Evolutionary conservation across 331 rosid species (phyloP).

Genomic region (Quercus phellos): DNA sequence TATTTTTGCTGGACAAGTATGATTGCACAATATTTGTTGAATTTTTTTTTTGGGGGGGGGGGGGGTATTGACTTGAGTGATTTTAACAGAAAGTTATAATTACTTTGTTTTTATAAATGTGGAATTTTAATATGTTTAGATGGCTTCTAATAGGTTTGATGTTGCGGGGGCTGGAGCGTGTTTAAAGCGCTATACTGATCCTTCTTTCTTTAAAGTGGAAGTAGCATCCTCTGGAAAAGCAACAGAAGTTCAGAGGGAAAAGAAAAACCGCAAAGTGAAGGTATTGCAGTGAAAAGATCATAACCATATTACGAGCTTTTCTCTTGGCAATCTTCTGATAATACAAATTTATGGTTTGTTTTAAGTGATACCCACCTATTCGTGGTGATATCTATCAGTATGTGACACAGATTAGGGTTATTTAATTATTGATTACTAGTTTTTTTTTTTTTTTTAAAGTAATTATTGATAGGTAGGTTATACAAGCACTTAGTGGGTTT

Average conservation of each 20-base stretch:
- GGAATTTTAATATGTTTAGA: conserved; percentile 1
- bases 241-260: conserved; percentile 52
- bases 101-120: conserved; percentile 1
- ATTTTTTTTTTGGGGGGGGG: background rate
- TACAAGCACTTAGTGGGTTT: too few relatives aligned
- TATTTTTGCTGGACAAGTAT: conserved; percentile 96
- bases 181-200: conserved; percentile 93
- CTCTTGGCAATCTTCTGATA: background rate
- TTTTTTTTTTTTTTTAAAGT: too few relatives aligned
- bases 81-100: conserved; percentile 13
- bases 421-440: background rate
- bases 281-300: conserved; percentile 36
- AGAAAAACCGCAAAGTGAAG: conserved; percentile 57
- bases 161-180: conserved; percentile 98
- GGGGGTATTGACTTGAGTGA: background rate
- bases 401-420: background rate
- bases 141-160: conserved; percentile 70
- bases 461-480: too few relatives aligned
- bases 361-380: background rate
- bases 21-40: conserved; percentile 12
- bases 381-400: background rate
- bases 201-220: conserved; percentile 74
- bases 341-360: background rate
- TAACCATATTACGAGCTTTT: background rate
- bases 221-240: conserved; percentile 35